Evolutionary conservation across 2,329 filamentous ascomycete species (phyloP).

Genomic region (Aureobasidium pullulans): DNA sequence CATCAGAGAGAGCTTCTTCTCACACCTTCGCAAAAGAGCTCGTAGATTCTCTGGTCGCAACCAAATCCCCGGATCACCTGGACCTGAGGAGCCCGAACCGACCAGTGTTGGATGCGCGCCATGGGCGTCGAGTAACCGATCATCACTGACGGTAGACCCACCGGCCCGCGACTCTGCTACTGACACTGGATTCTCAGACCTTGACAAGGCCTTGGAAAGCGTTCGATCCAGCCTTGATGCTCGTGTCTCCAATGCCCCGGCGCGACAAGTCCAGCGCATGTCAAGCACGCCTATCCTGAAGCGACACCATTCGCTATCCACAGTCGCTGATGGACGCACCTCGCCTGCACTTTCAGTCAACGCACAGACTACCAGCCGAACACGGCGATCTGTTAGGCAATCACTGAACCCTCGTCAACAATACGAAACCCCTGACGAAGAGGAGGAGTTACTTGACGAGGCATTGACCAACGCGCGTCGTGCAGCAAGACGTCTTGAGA

Average conservation of each 20-base stretch:
- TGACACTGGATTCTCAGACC: conserved; percentile 49
- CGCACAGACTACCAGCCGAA: conserved; percentile 52
- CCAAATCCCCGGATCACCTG: conserved; percentile 70
- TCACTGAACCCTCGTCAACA: conserved; percentile 68
- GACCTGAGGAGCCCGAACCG: conserved; percentile 72
- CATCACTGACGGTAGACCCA: conserved; percentile 54
- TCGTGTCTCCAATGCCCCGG: conserved; percentile 18
- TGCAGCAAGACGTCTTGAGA: conserved; percentile 63
- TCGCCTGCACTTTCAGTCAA: conserved; percentile 40
- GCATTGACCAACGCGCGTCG: conserved; percentile 69
- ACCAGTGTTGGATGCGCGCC: conserved; percentile 87
- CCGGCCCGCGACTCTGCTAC: conserved; percentile 33
- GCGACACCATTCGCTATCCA: conserved; percentile 41
- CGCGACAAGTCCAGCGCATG: conserved; percentile 18
- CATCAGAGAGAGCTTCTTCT: conserved; percentile 96
- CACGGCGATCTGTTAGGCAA: conserved; percentile 64
- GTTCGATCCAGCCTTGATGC: conserved; percentile 53
- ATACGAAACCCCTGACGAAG: conserved; percentile 92
- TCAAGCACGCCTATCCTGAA: conserved; percentile 41
- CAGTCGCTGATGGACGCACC: conserved; percentile 44
- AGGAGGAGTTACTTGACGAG: conserved; percentile 92
- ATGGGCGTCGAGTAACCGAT: conserved; percentile 77
- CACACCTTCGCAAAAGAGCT: conserved; percentile 87
- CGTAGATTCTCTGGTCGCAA: conserved; percentile 87
- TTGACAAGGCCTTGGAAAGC: conserved; percentile 55